Evolutionary conservation across 2,329 filamentous ascomycete genomes (phyloP).

Genomic region (Diaporthe batatas): DNA sequence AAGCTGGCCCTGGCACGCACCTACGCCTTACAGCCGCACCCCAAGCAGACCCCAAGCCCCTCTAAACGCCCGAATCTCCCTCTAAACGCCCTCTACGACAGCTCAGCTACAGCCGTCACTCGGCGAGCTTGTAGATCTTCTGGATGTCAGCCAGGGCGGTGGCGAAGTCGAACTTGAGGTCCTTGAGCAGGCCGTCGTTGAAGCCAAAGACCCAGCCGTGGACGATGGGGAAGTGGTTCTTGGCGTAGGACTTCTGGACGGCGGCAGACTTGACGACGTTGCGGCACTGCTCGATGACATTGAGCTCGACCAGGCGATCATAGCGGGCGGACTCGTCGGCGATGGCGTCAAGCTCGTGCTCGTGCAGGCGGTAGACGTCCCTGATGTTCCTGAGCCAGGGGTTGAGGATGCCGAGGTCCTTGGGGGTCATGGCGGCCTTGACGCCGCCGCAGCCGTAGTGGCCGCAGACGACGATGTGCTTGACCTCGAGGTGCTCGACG

Average conservation of each 20-base stretch:
- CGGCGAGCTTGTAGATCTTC: constrained; percentile 70
- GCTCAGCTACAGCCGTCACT: not conserved
- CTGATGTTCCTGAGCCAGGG: constrained; percentile 82
- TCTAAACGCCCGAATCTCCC: constrained; percentile 15
- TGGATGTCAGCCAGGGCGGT: constrained; percentile 64
- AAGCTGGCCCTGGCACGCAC: constrained; percentile 7
- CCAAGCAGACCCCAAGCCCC: not conserved
- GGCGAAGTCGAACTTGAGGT: constrained; percentile 69
- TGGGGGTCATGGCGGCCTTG: constrained; percentile 79
- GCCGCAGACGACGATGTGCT: constrained; percentile 84
- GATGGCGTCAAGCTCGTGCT: constrained; percentile 76
- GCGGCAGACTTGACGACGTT: constrained; percentile 84
- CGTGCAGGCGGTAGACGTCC: constrained; percentile 79
- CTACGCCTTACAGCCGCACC: not conserved
- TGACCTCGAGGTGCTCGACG: constrained; percentile 83
- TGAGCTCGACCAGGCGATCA: constrained; percentile 83
- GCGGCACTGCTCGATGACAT: constrained; percentile 82
- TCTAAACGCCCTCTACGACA: not conserved
- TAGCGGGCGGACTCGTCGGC: constrained; percentile 71
- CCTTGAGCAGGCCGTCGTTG: constrained; percentile 74
- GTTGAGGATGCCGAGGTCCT: constrained; percentile 78
- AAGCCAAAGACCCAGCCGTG: constrained; percentile 83
- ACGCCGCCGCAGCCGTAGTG: constrained; percentile 85
- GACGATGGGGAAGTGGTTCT: constrained; percentile 76
- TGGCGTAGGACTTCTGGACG: constrained; percentile 78